A percentile compares a stretch with the other conserved stretches of the same genome.
Conservation (phyloP, 2,329 filamentous ascomycete species). For the Penicillium frequentans region DNA sequence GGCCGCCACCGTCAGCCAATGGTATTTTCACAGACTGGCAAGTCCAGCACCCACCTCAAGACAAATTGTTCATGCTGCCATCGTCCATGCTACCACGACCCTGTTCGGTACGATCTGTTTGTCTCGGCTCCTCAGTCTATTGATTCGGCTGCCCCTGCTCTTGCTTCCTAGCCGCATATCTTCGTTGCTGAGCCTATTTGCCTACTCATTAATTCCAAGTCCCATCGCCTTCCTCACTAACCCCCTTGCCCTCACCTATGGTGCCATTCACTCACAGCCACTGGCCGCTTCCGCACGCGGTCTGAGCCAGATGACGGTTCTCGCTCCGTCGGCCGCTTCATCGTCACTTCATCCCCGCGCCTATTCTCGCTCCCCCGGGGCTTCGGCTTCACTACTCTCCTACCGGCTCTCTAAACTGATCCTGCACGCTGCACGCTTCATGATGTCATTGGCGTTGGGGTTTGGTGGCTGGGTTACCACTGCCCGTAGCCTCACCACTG, state of each 20-base stretch:
- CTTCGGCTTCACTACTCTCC: conserved; percentile 65
- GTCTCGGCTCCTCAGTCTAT: conserved; percentile 75
- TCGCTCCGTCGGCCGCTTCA: conserved; percentile 67
- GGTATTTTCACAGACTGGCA: conserved; percentile 95
- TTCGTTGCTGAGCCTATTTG: conserved; percentile 67
- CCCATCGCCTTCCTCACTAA: conserved; percentile 85
- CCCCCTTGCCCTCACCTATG: conserved; percentile 87
- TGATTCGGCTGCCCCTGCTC: conserved; percentile 81
- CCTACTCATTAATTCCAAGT: conserved; percentile 79
- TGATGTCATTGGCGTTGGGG: conserved; percentile 85
- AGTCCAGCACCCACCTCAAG: conserved; percentile 73
- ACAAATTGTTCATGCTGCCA: conserved; percentile 79
- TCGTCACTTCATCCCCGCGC: conserved; percentile 58
- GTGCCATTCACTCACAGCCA: conserved; percentile 87
- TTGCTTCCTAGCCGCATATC: conserved; percentile 76
- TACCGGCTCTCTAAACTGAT: conserved; percentile 91
- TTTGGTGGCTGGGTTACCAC: conserved; percentile 97
- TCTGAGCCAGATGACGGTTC: conserved; percentile 77
- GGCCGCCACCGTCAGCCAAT: conserved; percentile 93
- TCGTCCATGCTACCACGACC: conserved; percentile 77
- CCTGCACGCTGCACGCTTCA: conserved; percentile 83
- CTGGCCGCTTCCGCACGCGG: conserved; percentile 75
- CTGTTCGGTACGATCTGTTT: conserved; percentile 92
- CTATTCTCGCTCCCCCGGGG: conserved; percentile 42
- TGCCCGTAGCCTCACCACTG: conserved; percentile 71